Evolutionary conservation across 2,329 filamentous ascomycete genomes (phyloP).

Genomic region (Cadophora sp.): DNA sequence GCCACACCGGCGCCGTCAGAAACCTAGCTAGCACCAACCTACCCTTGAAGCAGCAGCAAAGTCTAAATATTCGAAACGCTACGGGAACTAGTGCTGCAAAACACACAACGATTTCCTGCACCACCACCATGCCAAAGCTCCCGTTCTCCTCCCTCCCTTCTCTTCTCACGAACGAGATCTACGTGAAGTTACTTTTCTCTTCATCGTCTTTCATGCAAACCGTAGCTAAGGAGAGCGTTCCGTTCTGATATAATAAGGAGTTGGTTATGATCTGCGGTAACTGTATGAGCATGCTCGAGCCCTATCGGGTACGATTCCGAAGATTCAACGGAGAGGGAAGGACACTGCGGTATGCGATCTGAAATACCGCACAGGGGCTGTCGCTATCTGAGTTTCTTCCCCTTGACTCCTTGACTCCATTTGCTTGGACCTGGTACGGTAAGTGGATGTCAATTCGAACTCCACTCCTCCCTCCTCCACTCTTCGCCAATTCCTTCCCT

Average conservation of each 20-base stretch:
- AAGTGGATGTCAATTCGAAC: neutral
- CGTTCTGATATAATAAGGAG: neutral
- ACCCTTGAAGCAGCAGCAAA: neutral
- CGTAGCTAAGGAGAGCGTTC: neutral
- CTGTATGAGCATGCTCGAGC: too few relatives aligned
- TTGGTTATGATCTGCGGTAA: neutral
- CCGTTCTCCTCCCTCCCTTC: neutral
- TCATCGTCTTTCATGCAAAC: neutral
- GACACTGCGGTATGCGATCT: neutral
- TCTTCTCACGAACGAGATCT: neutral
- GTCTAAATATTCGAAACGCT: neutral
- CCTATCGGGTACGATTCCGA: neutral
- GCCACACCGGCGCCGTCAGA: slow-evolving; percentile 14
- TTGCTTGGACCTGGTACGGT: neutral
- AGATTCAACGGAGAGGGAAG: neutral
- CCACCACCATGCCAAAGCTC: neutral
- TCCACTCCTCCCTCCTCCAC: neutral
- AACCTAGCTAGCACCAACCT: neutral
- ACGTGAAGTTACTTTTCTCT: neutral
- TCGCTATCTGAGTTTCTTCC: slow-evolving; percentile 1
- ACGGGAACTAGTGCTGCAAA: slow-evolving; percentile 7
- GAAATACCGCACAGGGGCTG: neutral
- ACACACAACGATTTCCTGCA: neutral
- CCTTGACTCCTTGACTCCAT: neutral
- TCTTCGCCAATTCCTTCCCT: neutral